These are phyloP conservation scores for Cubamyces lactineus DNA, from an alignment of 768 basidiomycete genomes.

Conservation along the genomic window DNA sequence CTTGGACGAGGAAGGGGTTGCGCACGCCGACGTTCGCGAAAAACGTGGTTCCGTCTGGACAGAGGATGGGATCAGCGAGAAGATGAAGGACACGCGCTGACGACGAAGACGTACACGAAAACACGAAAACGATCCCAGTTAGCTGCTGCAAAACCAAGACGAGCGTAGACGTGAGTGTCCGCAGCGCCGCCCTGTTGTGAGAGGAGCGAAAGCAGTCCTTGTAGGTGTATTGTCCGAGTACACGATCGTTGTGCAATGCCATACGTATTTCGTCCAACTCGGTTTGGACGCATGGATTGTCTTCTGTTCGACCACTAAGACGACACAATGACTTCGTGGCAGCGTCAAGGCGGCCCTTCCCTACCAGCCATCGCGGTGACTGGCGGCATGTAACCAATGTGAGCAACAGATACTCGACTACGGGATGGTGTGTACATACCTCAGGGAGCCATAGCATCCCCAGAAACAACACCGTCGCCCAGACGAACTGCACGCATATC, in stretches of 20 bases:
- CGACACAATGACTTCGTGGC: conserved; percentile 62
- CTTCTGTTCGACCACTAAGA: conserved; percentile 55
- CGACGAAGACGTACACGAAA: too few species aligned
- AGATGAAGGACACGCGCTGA: too few species aligned
- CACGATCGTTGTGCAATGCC: conserved; percentile 63
- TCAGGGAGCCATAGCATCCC: conserved; percentile 79
- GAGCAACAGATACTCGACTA: neutral
- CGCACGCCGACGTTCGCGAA: conserved; percentile 46
- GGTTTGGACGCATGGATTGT: conserved; percentile 52
- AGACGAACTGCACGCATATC: conserved; percentile 75
- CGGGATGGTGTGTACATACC: conserved; percentile 20
- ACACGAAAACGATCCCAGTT: conserved; percentile 67
- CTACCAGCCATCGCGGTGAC: conserved; percentile 79
- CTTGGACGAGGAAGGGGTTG: conserved; percentile 54
- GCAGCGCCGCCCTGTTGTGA: conserved; percentile 63
- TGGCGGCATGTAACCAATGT: conserved; percentile 27
- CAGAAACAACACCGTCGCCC: conserved; percentile 66
- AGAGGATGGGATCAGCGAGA: too few species aligned
- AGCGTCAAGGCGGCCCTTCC: conserved; percentile 58
- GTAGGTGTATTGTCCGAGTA: conserved; percentile 62
- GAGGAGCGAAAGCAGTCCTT: conserved; percentile 57
- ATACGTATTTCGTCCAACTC: conserved; percentile 56
- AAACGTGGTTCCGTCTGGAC: conserved; percentile 49
- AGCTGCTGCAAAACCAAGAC: conserved; percentile 79
- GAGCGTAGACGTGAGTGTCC: conserved; percentile 79